Percentiles rank a stretch among this genome's conserved stretches.
Conservation (phyloP, 306 rosid genomes). For the Dryas alaskensis region DNA sequence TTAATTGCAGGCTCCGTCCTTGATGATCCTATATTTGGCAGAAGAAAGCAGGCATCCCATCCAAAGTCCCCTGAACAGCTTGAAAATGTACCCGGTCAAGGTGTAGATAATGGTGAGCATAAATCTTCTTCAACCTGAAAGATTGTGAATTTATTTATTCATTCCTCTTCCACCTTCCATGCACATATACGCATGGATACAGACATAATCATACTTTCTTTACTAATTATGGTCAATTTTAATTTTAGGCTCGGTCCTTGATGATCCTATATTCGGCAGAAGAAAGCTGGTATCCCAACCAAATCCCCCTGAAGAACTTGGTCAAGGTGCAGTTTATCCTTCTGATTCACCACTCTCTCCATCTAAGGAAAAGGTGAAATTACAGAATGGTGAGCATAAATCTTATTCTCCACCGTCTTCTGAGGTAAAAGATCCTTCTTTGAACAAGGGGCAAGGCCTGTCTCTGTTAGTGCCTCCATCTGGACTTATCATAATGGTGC, state of each 20-base stretch:
- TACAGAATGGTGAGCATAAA: slow-evolving; percentile 17
- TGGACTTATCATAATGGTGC: slow-evolving; percentile 38
- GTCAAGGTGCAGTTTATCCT: slow-evolving; percentile 28
- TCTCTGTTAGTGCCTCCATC: slow-evolving; percentile 30
- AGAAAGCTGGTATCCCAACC: slow-evolving; percentile 49
- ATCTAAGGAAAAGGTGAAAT: slow-evolving; percentile 37
- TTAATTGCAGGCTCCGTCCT: slow-evolving; percentile 47
- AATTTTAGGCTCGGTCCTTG: slow-evolving; percentile 50
- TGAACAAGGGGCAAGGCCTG: slow-evolving; percentile 2
- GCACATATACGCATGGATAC: neutral
- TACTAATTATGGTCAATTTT: slow-evolving; percentile 16
- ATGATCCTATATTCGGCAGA: slow-evolving; percentile 43
- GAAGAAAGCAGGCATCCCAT: slow-evolving; percentile 44
- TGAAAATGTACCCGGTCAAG: slow-evolving; percentile 34
- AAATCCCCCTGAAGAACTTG: slow-evolving; percentile 41
- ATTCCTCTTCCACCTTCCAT: neutral
- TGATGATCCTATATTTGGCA: slow-evolving; percentile 45
- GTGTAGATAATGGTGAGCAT: slow-evolving; percentile 29
- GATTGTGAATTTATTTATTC: slow-evolving; percentile 32
- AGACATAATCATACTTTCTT: slow-evolving; percentile 15
- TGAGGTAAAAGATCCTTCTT: slow-evolving; percentile 27
- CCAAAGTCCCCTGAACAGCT: slow-evolving; percentile 48
- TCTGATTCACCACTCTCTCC: slow-evolving; percentile 47
- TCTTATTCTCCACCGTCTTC: slow-evolving; percentile 14
- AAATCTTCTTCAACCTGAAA: slow-evolving; percentile 26